A percentile compares a stretch with the other conserved stretches of the same genome.
phyloP scores from a whole-genome alignment of 1,284 basidiomycete genomes.

The Mycocalia duriaeana region DNA sequence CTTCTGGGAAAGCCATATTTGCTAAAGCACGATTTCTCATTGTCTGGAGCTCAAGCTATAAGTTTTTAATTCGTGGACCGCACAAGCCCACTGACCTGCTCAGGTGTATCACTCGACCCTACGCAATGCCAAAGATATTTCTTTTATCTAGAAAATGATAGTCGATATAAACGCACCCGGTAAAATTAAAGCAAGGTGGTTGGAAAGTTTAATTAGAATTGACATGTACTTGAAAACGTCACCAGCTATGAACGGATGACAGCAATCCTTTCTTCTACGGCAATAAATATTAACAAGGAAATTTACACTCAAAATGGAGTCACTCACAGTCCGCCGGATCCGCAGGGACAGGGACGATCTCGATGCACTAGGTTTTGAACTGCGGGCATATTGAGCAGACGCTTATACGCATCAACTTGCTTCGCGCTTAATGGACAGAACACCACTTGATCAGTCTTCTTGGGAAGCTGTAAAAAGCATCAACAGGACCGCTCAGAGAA shows the following conservation, averaged over 20 bases:
- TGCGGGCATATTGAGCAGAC: constrained; percentile 53
- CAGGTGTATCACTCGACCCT: constrained; percentile 56
- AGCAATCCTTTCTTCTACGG: constrained; percentile 60
- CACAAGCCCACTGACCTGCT: constrained; percentile 65
- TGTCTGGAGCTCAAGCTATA: constrained; percentile 34
- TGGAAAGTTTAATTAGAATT: constrained; percentile 78
- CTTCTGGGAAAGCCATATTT: constrained; percentile 50
- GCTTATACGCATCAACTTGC: constrained; percentile 70
- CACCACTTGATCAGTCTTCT: constrained; percentile 82
- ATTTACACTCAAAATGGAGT: background rate
- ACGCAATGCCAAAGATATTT: no score
- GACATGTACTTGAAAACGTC: constrained; percentile 73
- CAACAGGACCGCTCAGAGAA: background rate
- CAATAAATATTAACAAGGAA: constrained; percentile 3
- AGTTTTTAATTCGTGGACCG: no score
- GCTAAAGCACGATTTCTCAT: constrained; percentile 55
- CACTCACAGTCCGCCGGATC: constrained; percentile 48
- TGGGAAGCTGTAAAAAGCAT: constrained; percentile 59
- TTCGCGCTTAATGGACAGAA: constrained; percentile 76
- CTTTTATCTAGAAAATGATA: no score
- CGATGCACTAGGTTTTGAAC: constrained; percentile 65
- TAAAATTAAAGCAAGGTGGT: constrained; percentile 78
- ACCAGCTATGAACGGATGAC: constrained; percentile 53
- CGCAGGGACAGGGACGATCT: constrained; percentile 71
- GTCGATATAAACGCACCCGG: constrained; percentile 59